These are phyloP conservation scores for Pythium sp. DNA, from an alignment of 352 stramenopile genomes.

Conservation along the genomic window DNA sequence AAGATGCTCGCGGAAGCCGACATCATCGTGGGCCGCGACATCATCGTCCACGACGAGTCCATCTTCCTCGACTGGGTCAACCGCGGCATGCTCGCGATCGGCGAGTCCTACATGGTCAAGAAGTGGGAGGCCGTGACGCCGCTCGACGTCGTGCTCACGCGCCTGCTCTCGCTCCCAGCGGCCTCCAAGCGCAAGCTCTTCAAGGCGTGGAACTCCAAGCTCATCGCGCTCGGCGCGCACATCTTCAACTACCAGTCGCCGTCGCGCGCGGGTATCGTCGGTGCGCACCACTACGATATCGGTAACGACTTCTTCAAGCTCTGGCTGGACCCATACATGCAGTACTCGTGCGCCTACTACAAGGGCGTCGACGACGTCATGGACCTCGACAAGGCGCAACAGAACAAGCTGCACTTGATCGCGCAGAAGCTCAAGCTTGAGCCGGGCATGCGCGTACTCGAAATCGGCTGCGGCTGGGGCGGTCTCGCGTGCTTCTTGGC, in stretches of 20 bases:
- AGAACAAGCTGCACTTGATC: conserved; percentile 87
- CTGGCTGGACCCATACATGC: conserved; percentile 85
- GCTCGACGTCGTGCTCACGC: conserved; percentile 74
- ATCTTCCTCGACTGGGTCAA: conserved; percentile 88
- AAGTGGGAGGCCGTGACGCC: conserved; percentile 84
- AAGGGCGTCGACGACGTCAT: conserved; percentile 69
- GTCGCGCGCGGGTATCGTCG: conserved; percentile 77
- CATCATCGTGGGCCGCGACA: conserved; percentile 81
- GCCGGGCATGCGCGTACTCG: conserved; percentile 80
- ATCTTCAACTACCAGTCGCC: conserved; percentile 89
- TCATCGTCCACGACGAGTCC: conserved; percentile 73
- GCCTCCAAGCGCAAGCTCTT: conserved; percentile 83
- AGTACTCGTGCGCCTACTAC: conserved; percentile 87
- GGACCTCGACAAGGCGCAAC: conserved; percentile 80
- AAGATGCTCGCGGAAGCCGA: conserved; percentile 76
- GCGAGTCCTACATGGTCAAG: conserved; percentile 88
- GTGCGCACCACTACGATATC: conserved; percentile 84
- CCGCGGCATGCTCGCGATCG: conserved; percentile 81
- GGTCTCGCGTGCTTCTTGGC: conserved; percentile 85
- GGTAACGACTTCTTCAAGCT: conserved; percentile 90
- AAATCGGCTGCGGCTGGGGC: conserved; percentile 90
- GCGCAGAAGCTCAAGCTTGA: conserved; percentile 86
- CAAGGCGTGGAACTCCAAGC: conserved; percentile 86
- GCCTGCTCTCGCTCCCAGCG: conserved; percentile 59
- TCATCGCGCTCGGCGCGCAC: conserved; percentile 67